Evolutionary conservation across 305 asterid genomes (phyloP).

Genomic region (Plantago coronopus): DNA sequence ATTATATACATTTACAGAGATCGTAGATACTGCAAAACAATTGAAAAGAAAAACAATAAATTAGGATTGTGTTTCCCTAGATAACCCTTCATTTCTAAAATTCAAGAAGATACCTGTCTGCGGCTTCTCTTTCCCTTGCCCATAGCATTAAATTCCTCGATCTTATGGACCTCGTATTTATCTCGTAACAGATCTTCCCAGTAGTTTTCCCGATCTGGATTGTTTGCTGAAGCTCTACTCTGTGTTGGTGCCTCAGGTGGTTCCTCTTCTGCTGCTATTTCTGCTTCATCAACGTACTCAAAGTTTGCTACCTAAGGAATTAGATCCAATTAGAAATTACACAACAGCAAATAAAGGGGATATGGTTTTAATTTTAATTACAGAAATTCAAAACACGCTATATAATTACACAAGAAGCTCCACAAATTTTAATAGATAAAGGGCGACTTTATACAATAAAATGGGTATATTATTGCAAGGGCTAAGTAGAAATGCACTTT

Average conservation of each 20-base stretch:
- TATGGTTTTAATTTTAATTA: too few species aligned
- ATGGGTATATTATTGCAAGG: neutral
- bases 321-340: slow-evolving; percentile 22
- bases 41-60: too few species aligned
- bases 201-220: slow-evolving; percentile 63
- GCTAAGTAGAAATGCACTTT: too few species aligned
- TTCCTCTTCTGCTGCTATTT: slow-evolving; percentile 73
- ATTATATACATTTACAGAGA: neutral
- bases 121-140: slow-evolving; percentile 98
- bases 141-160: slow-evolving; percentile 84
- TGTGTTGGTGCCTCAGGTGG: slow-evolving; percentile 50
- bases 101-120: slow-evolving; percentile 55
- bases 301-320: slow-evolving; percentile 87
- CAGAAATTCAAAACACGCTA: too few species aligned
- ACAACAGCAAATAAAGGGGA: slow-evolving; percentile 10
- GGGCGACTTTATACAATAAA: neutral
- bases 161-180: slow-evolving; percentile 78
- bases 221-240: slow-evolving; percentile 53
- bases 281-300: slow-evolving; percentile 81
- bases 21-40: neutral
- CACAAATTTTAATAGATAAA: slow-evolving; percentile 17
- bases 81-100: slow-evolving; percentile 3
- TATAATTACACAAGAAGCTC: slow-evolving; percentile 13
- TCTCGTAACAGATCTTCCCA: slow-evolving; percentile 95
- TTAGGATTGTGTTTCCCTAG: neutral